Percentiles rank a stretch among this genome's conserved stretches.
Conservation (phyloP, 73 alveolate species). For the Uronychia binucleata region DNA sequence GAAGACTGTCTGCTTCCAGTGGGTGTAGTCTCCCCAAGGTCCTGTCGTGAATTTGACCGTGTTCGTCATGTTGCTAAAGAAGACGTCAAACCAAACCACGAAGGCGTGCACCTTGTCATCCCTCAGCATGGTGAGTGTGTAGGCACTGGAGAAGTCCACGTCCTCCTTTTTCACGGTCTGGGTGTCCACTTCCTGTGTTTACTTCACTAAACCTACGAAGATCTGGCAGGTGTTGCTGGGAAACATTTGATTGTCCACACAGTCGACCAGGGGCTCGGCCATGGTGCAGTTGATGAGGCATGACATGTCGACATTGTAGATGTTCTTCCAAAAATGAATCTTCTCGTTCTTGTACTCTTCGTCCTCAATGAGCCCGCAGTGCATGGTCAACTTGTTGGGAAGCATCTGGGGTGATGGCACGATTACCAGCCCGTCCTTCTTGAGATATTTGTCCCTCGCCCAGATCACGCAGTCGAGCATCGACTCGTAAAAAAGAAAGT, state of each 20-base stretch:
- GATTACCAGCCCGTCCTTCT: constrained; percentile 66
- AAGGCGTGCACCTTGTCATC: constrained; percentile 58
- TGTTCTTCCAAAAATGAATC: constrained; percentile 82
- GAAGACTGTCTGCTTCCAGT: constrained; percentile 87
- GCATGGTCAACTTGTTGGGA: constrained; percentile 89
- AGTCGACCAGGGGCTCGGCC: constrained; percentile 84
- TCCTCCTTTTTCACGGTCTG: constrained; percentile 66
- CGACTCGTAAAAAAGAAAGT: constrained; percentile 83
- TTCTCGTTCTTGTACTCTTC: constrained; percentile 82
- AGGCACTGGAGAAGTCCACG: constrained; percentile 68
- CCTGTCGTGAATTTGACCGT: constrained; percentile 33
- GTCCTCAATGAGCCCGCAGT: constrained; percentile 91
- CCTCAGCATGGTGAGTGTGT: constrained; percentile 41
- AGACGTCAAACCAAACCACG: constrained; percentile 66
- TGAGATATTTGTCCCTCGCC: constrained; percentile 93
- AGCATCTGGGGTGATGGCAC: constrained; percentile 48
- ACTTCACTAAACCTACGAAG: neutral
- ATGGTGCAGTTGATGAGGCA: constrained; percentile 63
- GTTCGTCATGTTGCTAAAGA: constrained; percentile 37
- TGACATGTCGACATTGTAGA: constrained; percentile 89
- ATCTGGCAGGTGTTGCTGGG: constrained; percentile 25
- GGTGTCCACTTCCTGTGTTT: constrained; percentile 75
- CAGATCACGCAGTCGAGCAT: constrained; percentile 86
- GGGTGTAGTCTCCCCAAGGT: constrained; percentile 66
- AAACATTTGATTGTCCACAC: constrained; percentile 60